Evolutionary conservation across 2,329 filamentous ascomycete genomes (phyloP).

Genomic region (Neonectria hederae): DNA sequence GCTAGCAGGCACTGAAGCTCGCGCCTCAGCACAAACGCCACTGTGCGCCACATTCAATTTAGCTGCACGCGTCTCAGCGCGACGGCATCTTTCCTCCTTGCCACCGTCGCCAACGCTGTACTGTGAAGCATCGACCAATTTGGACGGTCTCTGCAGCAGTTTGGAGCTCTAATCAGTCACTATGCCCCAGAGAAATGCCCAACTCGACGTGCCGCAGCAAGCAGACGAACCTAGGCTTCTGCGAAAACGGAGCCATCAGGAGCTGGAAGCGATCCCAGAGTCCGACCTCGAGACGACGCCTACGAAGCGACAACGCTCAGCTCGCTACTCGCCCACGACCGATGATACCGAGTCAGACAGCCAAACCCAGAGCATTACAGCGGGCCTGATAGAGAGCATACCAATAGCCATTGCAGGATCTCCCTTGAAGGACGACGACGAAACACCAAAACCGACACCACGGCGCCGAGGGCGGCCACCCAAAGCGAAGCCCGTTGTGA

Average conservation of each 20-base stretch:
- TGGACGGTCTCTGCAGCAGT: background rate
- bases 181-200: constrained; percentile 37
- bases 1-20: constrained; percentile 29
- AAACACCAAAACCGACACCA: constrained; percentile 47
- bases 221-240: constrained; percentile 27
- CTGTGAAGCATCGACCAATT: background rate
- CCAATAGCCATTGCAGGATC: constrained; percentile 24
- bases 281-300: constrained; percentile 44
- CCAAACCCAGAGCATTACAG: constrained; percentile 36
- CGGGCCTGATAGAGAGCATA: constrained; percentile 9
- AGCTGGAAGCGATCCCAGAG: constrained; percentile 41
- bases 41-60: constrained; percentile 42
- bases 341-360: constrained; percentile 24
- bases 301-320: constrained; percentile 45
- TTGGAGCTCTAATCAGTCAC: background rate
- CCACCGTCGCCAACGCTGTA: constrained; percentile 14
- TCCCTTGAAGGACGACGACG: constrained; percentile 33
- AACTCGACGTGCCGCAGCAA: constrained; percentile 24
- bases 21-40: constrained; percentile 37
- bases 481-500: constrained; percentile 39
- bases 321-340: constrained; percentile 17
- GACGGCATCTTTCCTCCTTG: constrained; percentile 23
- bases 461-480: constrained; percentile 49
- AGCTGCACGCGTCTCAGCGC: constrained; percentile 39
- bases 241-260: constrained; percentile 41